Base-by-base conservation (phyloP, 768 basidiomycete species). In the Lentinula detonsa region DNA sequence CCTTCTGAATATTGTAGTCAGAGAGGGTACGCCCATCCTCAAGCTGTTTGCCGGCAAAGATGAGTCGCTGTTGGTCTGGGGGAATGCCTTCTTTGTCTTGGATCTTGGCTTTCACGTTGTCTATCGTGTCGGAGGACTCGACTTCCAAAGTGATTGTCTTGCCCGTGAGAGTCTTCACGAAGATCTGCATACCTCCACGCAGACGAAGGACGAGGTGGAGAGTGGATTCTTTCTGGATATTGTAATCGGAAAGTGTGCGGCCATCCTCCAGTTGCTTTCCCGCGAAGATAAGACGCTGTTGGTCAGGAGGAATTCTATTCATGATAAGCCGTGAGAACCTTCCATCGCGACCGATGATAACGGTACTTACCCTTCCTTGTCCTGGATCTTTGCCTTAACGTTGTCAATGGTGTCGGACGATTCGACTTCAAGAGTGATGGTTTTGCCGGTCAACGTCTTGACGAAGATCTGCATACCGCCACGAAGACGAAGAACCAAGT, bases 191-290 rank as follows among this genome's bases (percentile, higher is more conserved):
- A 49, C 93, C 92, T 63, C 93, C 93, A 68, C 92, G 89, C n/a
- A 96, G 85, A 73, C 93, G 90, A 34, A 95, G 85, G 28, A 61
- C 72, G 53, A 86, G 83, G 68, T 95, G 94, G 57, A 96, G 88
- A 42, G 93, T 95, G 0, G 88, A 91, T 77, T 96, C 93, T 79
- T 95, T 95, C 83, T 96, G 94, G 66, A 96, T 95, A 72, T 94
- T 93, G 72, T 93, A 93, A 66, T 91, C 91, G 7, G 89, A 90
- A 0, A 93, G 80, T 3, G 91, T 96, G 53, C 94, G 87, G 3
- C 95, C 95, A 69, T 97, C 95, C 73, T 96, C 94, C 31, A 97
- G 84, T 72, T 95, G 94, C 77, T 96, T 95, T 62, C 94, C 94
- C 50, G 94, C 94, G 65, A 95, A 96, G 78, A 96, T 96, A n/a